phyloP scores from a whole-genome alignment of 2,329 filamentous ascomycete species.

The Colletotrichum sidae region DNA sequence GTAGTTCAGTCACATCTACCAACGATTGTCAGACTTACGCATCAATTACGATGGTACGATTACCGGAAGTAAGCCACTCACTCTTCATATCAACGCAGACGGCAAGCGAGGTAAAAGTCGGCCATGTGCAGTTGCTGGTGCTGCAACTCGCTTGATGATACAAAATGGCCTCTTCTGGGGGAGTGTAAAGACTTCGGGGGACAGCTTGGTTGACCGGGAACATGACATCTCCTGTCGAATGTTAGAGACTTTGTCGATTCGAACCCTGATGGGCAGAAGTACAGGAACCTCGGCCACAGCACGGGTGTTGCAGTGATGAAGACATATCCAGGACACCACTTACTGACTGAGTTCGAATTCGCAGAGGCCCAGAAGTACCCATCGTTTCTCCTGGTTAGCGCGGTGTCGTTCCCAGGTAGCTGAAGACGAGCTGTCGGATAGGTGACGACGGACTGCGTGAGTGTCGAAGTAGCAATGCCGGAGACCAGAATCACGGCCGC shows the following conservation, averaged over 20 bases:
- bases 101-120: constrained; percentile 13
- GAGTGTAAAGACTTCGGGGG: constrained; percentile 2
- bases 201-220: constrained; percentile 8
- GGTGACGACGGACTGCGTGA: constrained; percentile 33
- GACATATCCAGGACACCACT: not conserved
- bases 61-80: not conserved
- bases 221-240: not conserved
- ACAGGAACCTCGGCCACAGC: not conserved
- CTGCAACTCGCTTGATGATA: constrained; percentile 17
- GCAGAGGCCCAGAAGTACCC: constrained; percentile 9
- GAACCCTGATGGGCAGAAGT: not conserved
- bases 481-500: constrained; percentile 25
- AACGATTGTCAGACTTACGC: not conserved
- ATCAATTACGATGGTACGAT: no score
- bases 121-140: constrained; percentile 18
- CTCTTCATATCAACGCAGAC: constrained; percentile 16
- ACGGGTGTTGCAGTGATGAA: not conserved
- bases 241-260: not conserved
- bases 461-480: constrained; percentile 31
- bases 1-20: not conserved
- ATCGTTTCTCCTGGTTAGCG: not conserved
- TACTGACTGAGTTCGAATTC: not conserved
- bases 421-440: constrained; percentile 9
- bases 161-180: not conserved
- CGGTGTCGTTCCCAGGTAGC: not conserved